phyloP scores from a whole-genome alignment of 768 basidiomycete genomes.

The Pulveroboletus ravenelii region DNA sequence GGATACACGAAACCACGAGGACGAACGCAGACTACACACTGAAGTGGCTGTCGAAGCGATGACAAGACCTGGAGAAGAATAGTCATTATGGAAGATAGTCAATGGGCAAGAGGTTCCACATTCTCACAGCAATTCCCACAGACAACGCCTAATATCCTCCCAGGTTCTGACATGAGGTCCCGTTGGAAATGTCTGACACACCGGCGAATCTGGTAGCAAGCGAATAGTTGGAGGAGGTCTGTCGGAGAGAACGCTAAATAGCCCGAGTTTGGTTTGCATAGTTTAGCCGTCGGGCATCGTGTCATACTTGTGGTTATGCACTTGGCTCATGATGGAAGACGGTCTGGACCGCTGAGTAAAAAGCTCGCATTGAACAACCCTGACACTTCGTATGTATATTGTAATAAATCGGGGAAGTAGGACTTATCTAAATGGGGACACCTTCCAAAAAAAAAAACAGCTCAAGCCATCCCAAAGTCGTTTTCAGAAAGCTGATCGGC shows the following conservation, averaged over 20 bases:
- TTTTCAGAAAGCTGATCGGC: too few relatives aligned
- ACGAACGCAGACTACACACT: slow-evolving; percentile 15
- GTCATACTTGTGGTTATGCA: background rate
- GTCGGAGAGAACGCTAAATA: background rate
- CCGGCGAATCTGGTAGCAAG: background rate
- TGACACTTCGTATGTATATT: background rate
- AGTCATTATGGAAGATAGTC: background rate
- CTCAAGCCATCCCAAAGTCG: too few relatives aligned
- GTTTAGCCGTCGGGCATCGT: background rate
- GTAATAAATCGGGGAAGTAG: too few relatives aligned
- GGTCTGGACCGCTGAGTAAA: background rate
- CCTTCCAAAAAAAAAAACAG: too few relatives aligned
- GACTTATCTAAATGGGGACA: too few relatives aligned
- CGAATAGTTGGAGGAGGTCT: background rate
- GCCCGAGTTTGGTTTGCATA: background rate
- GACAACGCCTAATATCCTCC: background rate
- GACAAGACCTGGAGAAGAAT: slow-evolving; percentile 4
- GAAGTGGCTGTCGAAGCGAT: slow-evolving; percentile 7
- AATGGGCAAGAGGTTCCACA: background rate
- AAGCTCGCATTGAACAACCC: background rate
- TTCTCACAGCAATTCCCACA: slow-evolving; percentile 16
- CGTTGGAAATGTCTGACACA: too few relatives aligned
- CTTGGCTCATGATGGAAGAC: background rate
- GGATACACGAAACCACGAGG: background rate
- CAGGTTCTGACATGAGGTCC: slow-evolving; percentile 7